Evolutionary conservation across 352 stramenopile species (phyloP), one percentile per base, ranked within the genome.

Genomic region (Pilasporangium apinafurcum): DNA sequence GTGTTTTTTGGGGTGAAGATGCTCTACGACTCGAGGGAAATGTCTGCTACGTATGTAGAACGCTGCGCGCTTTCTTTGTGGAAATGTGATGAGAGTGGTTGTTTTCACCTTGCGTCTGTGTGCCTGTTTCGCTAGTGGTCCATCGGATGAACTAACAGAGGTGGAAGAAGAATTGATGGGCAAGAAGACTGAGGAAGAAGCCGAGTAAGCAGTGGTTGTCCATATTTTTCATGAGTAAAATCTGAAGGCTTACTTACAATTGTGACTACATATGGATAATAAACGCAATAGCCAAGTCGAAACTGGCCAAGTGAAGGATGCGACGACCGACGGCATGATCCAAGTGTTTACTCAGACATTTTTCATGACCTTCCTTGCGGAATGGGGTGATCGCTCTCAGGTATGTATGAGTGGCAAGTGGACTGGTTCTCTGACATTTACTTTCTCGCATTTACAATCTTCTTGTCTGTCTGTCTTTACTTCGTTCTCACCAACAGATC

Each of bases 361-460:
- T 54, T 90, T 96, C 33, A 84, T 99, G 59, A 99, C 96, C 26
- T 99, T 99, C 58, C 65, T 99, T 43, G 96, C 97, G 0, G 96
- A 99, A 65, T 99, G 96, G 96, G 96, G 97, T 13, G 97, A 99
- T 71, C 93, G 97, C 26, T 98, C 93, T 24, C 95, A 98, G 62
- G 46, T 63, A 39, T 17, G 25, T 24, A 33, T 21, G 10, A 4
- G 7, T 29, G 8, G 30, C n/a, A 1, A n/a, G 29, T 34, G 1
- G 29, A 34, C 29, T 34, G 12, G 29, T 34, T n/a, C 29, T n/a
- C n/a, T n/a, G n/a, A n/a, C n/a, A n/a, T n/a, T n/a, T n/a, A n/a
- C n/a, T n/a, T n/a, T n/a, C n/a, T n/a, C n/a, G n/a, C n/a, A n/a
- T n/a, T n/a, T 4, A 32, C 13, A n/a, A 22, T 27, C 5, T 32